Evolutionary conservation across 352 stramenopile species (phyloP).

Genomic region (Globisporangium rhizosaccharum): DNA sequence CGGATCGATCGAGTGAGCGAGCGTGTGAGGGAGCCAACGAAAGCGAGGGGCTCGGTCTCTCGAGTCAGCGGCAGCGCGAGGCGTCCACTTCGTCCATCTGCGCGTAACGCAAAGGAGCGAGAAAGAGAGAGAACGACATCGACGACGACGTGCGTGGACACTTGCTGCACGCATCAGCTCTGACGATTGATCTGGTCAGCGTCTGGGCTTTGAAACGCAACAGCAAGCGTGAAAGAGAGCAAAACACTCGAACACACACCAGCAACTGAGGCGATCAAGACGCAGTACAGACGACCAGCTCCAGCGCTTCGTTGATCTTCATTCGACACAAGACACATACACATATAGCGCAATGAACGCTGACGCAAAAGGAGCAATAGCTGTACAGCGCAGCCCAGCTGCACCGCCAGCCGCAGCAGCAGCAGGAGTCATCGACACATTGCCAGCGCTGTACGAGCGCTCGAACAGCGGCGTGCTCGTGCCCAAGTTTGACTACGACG

Average conservation of each 20-base stretch:
- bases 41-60: neutral
- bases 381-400: constrained; percentile 4
- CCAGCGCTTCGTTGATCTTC: too few species aligned
- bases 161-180: too few species aligned
- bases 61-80: neutral
- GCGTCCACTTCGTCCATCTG: neutral
- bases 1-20: neutral
- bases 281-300: neutral
- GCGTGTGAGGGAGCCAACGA: neutral
- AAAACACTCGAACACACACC: too few species aligned
- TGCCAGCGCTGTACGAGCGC: constrained; percentile 6
- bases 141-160: too few species aligned
- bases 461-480: constrained; percentile 18
- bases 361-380: constrained; percentile 2
- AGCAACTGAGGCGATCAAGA: neutral
- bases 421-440: neutral
- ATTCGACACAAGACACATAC: too few species aligned
- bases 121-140: neutral
- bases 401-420: neutral
- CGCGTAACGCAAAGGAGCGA: neutral
- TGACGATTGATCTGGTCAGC: too few species aligned
- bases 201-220: too few species aligned
- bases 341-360: neutral
- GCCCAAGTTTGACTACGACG: constrained; percentile 14
- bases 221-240: neutral